Evolutionary conservation across 1,284 basidiomycete genomes (phyloP).

Genomic region (Fomitopsis pinicola): DNA sequence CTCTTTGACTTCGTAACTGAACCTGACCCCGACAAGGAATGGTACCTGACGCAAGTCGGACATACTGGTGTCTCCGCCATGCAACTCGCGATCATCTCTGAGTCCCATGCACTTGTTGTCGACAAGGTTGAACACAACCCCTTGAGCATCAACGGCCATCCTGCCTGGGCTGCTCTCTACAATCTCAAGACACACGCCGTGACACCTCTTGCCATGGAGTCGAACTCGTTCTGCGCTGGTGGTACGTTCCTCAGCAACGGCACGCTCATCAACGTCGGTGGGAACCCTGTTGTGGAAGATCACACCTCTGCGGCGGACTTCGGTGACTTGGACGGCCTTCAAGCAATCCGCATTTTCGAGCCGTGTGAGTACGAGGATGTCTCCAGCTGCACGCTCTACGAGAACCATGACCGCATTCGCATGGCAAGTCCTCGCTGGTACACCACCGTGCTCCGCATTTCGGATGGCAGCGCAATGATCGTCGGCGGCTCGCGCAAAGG

Average conservation of each 20-base stretch:
- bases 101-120: constrained; percentile 66
- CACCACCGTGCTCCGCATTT: constrained; percentile 61
- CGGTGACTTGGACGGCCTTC: constrained; percentile 70
- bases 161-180: constrained; percentile 77
- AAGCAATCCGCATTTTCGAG: constrained; percentile 68
- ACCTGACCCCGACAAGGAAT: constrained; percentile 23
- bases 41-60: constrained; percentile 54
- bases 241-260: constrained; percentile 75
- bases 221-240: constrained; percentile 88
- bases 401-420: constrained; percentile 58
- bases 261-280: constrained; percentile 72
- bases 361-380: constrained; percentile 56
- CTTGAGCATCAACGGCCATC: constrained; percentile 63
- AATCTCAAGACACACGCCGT: constrained; percentile 62
- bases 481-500: constrained; percentile 76
- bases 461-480: constrained; percentile 78
- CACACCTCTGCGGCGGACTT: constrained; percentile 67
- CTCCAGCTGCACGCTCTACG: constrained; percentile 55
- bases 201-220: constrained; percentile 60
- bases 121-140: constrained; percentile 88
- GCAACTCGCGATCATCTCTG: constrained; percentile 71
- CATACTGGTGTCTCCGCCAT: constrained; percentile 79
- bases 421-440: constrained; percentile 80
- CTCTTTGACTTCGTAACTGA: constrained; percentile 21
- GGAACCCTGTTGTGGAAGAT: constrained; percentile 66